Conservation (phyloP, 2,329 filamentous ascomycete species). For the Aplosporella prunicola region DNA sequence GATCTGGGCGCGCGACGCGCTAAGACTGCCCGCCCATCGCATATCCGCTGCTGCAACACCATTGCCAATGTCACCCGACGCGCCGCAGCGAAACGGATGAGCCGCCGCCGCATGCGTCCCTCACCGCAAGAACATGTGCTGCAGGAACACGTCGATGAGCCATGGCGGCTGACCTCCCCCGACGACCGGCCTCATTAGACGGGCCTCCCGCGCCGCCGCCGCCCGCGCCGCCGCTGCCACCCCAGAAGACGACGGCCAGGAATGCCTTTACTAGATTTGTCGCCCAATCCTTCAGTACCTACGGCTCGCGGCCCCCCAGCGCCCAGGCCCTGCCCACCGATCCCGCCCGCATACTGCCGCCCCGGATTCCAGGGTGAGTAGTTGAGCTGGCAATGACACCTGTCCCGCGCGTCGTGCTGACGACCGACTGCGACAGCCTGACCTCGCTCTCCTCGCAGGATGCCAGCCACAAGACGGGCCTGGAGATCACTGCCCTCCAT, state of each 20-base stretch:
- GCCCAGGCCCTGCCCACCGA: conserved; percentile 36
- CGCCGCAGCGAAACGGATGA: too few relatives aligned
- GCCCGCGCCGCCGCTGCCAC: conserved; percentile 28
- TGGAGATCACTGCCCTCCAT: conserved; percentile 54
- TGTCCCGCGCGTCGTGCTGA: conserved; percentile 1
- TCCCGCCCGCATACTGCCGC: conserved; percentile 24
- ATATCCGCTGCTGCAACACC: too few relatives aligned
- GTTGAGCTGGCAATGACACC: not conserved
- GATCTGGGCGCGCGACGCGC: too few relatives aligned
- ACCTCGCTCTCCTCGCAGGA: conserved; percentile 44
- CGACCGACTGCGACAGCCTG: conserved; percentile 19
- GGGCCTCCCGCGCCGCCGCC: conserved; percentile 17
- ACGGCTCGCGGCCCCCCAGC: conserved; percentile 45
- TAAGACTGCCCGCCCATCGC: too few relatives aligned
- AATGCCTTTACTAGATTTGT: conserved; percentile 43
- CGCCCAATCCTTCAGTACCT: conserved; percentile 42
- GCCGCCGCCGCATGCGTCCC: too few relatives aligned
- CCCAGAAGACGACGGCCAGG: conserved; percentile 17
- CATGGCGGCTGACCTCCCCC: conserved; percentile 18
- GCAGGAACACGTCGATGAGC: conserved; percentile 10
- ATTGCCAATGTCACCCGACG: too few relatives aligned
- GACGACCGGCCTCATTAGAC: conserved; percentile 10
- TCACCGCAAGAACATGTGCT: too few relatives aligned
- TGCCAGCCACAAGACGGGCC: conserved; percentile 53
- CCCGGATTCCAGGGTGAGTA: conserved; percentile 28